These are phyloP conservation scores for Ampelocalamus luodianensis DNA, from an alignment of 176 grass and related monocot genomes.

Conservation along the genomic window DNA sequence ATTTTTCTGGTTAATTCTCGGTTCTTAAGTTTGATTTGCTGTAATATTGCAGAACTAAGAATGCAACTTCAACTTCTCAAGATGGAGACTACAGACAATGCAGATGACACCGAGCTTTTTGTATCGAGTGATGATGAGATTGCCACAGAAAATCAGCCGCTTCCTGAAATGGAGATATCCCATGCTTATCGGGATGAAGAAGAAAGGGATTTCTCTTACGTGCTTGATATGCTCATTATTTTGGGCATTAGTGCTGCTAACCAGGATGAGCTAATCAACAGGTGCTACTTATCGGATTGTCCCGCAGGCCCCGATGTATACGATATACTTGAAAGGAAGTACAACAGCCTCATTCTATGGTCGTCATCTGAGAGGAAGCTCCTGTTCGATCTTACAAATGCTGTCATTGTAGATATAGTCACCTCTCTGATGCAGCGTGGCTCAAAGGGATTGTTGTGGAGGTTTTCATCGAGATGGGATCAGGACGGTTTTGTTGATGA, in stretches of 20 bases:
- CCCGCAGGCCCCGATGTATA: slow-evolving; percentile 51
- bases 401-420: slow-evolving; percentile 51
- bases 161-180: slow-evolving; percentile 53
- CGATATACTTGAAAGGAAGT: slow-evolving; percentile 78
- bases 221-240: slow-evolving; percentile 71
- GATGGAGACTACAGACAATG: slow-evolving; percentile 57
- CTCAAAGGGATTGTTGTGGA: slow-evolving; percentile 35
- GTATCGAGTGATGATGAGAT: slow-evolving; percentile 67
- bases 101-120: slow-evolving; percentile 47
- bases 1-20: not conserved
- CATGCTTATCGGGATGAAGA: slow-evolving; percentile 70
- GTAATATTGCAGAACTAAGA: slow-evolving; percentile 73
- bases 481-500: slow-evolving; percentile 62
- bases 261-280: slow-evolving; percentile 50
- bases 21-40: slow-evolving; percentile 46
- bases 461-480: slow-evolving; percentile 43
- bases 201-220: slow-evolving; percentile 83
- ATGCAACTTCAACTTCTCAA: slow-evolving; percentile 96
- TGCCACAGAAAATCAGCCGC: slow-evolving; percentile 34
- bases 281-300: slow-evolving; percentile 54
- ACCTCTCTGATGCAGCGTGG: slow-evolving; percentile 39
- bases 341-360: slow-evolving; percentile 64
- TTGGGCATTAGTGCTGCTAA: slow-evolving; percentile 54
- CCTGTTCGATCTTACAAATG: slow-evolving; percentile 80
- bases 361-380: slow-evolving; percentile 74